phyloP scores from a whole-genome alignment of 768 basidiomycete species.

The Naganishia kalamii region DNA sequence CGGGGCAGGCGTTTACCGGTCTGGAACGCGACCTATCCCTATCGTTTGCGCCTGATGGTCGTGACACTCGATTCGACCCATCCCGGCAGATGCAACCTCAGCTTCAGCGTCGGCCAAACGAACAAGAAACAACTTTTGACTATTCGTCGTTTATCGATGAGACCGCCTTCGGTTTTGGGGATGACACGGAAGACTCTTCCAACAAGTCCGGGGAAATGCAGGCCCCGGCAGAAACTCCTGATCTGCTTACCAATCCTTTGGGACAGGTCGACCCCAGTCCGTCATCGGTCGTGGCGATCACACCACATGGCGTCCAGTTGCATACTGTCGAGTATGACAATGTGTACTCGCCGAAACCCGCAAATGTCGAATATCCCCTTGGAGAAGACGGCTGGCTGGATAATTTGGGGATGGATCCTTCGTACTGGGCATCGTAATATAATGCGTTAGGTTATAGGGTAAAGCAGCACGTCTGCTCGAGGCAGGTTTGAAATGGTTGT shows the following conservation, averaged over 20 bases:
- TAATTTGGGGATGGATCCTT: neutral
- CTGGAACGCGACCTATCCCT: constrained; percentile 2
- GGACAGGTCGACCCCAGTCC: constrained; percentile 3
- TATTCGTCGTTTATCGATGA: constrained; percentile 24
- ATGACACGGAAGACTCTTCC: neutral
- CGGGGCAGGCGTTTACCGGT: constrained; percentile 1
- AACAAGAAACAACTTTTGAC: constrained; percentile 16
- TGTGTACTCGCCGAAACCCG: neutral
- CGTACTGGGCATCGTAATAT: neutral
- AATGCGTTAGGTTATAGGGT: neutral
- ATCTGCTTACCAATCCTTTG: neutral
- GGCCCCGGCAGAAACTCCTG: constrained; percentile 8
- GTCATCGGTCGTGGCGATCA: neutral
- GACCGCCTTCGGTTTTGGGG: constrained; percentile 1
- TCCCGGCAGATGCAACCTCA: neutral
- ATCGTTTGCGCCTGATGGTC: neutral
- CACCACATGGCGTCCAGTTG: neutral
- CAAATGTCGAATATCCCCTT: neutral
- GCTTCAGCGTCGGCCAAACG: neutral
- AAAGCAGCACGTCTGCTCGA: too few relatives aligned
- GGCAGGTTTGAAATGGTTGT: neutral
- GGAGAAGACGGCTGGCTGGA: constrained; percentile 9
- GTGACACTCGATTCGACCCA: neutral
- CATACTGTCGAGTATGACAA: neutral
- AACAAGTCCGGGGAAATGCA: neutral